Evolutionary conservation across 2,329 filamentous ascomycete species (phyloP), one percentile per base, ranked within the genome.

Genomic region (Diaporthe ilicicola): DNA sequence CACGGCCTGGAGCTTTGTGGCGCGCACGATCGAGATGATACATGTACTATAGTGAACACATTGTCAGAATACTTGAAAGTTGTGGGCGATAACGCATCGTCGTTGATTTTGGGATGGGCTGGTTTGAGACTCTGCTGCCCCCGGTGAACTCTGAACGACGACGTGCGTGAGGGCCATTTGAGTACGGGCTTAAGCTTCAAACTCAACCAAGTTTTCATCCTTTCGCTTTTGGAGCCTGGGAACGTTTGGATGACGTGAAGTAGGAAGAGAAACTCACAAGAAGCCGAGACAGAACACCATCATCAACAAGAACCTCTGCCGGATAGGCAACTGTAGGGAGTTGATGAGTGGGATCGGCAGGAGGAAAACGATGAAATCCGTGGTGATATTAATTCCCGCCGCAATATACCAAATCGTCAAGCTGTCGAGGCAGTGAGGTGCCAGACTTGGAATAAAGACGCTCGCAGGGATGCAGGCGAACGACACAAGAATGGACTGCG

Each of bases 271-370:
- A 51, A 72, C 71, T 68, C 22, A 72, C 71, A 70, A 76, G 12
- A 77, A 66, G 6, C 76, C 76, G 12, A 77, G 61, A 17, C 75
- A 73, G 42, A 77, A 76, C 22, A 76, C 72, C 50, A 71, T 50
- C 2, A 69, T 53, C 22, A 76, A 59, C 62, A 78, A 54, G 6
- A 70, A 37, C 54, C 71, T 74, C 48, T 75, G 74, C 4, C 70
- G 71, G 12, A 6, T 53, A 2, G 74, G 79, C 12, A 82, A 74
- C 34, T 81, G 78, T 42, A 83, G 72, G 39, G 77, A 78, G 72
- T 78, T 78, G 72, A 82, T 78, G n/a, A 79, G 76, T 0, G 81
- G 81, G 17, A 83, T 80, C 4, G 81, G 81, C 50, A 82, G 78
- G 19, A 80, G 73, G 67, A 82, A 81, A 9, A 83, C 73, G 32